These are phyloP conservation scores for Mycotypha africana DNA, from an alignment of 371 early-diverging fungal genomes.

Conservation along the genomic window DNA sequence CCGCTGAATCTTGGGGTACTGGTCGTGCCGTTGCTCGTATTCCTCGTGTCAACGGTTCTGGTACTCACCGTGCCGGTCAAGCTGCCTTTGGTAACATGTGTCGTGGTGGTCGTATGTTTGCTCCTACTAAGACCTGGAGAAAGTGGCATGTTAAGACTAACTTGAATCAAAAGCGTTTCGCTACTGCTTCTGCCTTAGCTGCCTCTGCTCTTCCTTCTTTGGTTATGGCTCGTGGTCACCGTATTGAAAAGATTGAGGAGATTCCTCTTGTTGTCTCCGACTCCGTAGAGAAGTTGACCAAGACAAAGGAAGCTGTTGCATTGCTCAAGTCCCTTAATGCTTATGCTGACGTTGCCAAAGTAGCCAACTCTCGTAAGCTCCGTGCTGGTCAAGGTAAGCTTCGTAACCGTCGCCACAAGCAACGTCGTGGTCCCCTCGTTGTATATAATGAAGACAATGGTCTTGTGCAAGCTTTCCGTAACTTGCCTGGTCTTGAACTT, in stretches of 20 bases:
- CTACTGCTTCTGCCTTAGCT: slow-evolving; percentile 97
- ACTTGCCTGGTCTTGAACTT: slow-evolving; percentile 99
- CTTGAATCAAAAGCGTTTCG: slow-evolving; percentile 98
- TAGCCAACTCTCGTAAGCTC: slow-evolving; percentile 94
- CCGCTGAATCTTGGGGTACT: slow-evolving; percentile 99
- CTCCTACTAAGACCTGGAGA: slow-evolving; percentile 99
- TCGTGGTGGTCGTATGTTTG: slow-evolving; percentile 99
- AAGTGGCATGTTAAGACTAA: slow-evolving; percentile 99
- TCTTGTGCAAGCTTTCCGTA: slow-evolving; percentile 97
- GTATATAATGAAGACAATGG: slow-evolving; percentile 97
- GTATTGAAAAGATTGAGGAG: slow-evolving; percentile 92
- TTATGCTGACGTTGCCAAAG: slow-evolving; percentile 96
- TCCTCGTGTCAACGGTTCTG: slow-evolving; percentile 98
- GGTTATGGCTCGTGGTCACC: slow-evolving; percentile 99
- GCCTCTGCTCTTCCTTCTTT: slow-evolving; percentile 96
- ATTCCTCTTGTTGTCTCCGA: slow-evolving; percentile 96
- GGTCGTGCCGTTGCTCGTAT: slow-evolving; percentile 99
- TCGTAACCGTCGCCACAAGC: slow-evolving; percentile 98
- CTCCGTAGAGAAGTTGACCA: slow-evolving; percentile 79
- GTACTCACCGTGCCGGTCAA: slow-evolving; percentile 99
- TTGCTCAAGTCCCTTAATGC: slow-evolving; percentile 93
- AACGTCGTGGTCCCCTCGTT: slow-evolving; percentile 98
- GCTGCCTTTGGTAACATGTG: slow-evolving; percentile 99
- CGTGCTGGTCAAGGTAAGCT: slow-evolving; percentile 99
- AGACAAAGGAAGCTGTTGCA: slow-evolving; percentile 97